These are phyloP conservation scores for Monosporozyma servazzii DNA, from an alignment of 805 yeast species.

Conservation along the genomic window DNA sequence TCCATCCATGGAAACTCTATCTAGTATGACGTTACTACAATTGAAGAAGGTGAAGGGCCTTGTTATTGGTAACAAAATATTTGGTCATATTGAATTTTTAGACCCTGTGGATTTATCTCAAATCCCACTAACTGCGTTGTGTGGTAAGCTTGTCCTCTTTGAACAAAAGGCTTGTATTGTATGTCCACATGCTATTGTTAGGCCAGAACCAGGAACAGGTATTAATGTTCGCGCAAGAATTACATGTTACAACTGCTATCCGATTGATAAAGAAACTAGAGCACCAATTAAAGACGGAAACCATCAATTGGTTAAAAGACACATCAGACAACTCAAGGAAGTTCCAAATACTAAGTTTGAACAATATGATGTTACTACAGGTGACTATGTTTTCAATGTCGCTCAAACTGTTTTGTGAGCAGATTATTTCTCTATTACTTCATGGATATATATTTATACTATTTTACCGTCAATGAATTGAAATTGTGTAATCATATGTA, in stretches of 20 bases:
- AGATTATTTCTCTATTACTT: not conserved
- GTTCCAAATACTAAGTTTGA: constrained; percentile 45
- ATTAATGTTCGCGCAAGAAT: constrained; percentile 69
- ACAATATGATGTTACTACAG: constrained; percentile 67
- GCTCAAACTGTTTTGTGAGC: not conserved
- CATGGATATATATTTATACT: not conserved
- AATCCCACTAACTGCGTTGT: constrained; percentile 52
- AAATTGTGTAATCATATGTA: not conserved
- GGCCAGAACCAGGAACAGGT: constrained; percentile 70
- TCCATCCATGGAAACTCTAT: constrained; percentile 62
- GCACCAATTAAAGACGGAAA: constrained; percentile 69
- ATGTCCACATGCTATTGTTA: constrained; percentile 54
- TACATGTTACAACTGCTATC: constrained; percentile 72
- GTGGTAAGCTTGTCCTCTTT: constrained; percentile 59
- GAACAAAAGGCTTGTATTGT: constrained; percentile 52
- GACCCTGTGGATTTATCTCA: constrained; percentile 77
- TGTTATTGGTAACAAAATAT: constrained; percentile 62
- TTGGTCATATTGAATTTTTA: constrained; percentile 69
- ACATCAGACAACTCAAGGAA: constrained; percentile 54
- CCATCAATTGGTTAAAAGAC: constrained; percentile 61
- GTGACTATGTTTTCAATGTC: constrained; percentile 56
- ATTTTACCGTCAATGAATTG: not conserved
- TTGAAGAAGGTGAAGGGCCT: constrained; percentile 55
- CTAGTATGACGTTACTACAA: constrained; percentile 50
- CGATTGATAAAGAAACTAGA: constrained; percentile 65